Conservation (phyloP, 371 early-diverging fungal species). For the Circinella minor region DNA sequence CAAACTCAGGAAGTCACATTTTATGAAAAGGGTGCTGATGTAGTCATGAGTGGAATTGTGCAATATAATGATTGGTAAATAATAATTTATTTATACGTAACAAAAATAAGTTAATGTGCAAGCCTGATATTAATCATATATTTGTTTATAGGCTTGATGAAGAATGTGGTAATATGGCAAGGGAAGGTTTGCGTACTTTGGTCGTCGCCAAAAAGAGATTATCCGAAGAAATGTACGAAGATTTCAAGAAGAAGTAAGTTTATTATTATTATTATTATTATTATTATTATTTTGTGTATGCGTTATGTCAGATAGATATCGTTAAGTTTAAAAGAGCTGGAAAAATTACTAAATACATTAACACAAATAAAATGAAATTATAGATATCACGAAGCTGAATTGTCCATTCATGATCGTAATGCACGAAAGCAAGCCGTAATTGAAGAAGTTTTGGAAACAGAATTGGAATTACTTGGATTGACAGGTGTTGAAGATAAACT, state of each 20-base stretch:
- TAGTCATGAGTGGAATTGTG: constrained; percentile 93
- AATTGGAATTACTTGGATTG: constrained; percentile 93
- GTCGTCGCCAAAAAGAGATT: constrained; percentile 91
- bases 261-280: background rate
- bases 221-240: constrained; percentile 73
- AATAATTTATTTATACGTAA: background rate
- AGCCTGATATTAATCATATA: background rate
- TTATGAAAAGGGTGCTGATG: constrained; percentile 98
- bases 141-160: constrained; percentile 77
- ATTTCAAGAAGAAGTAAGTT: constrained; percentile 57
- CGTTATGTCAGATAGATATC: too few species aligned
- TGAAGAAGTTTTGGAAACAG: constrained; percentile 74
- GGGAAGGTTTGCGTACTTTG: constrained; percentile 99
- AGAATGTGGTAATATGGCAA: constrained; percentile 99
- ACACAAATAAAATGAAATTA: background rate
- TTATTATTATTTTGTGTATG: background rate
- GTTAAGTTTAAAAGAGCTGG: too few species aligned
- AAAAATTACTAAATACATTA: too few species aligned
- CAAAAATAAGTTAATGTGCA: background rate
- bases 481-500: constrained; percentile 99
- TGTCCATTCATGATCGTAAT: constrained; percentile 74
- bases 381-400: constrained; percentile 78
- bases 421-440: constrained; percentile 76
- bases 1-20: constrained; percentile 78
- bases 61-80: constrained; percentile 93